phyloP scores from a whole-genome alignment of 306 rosid genomes.

The Lablab purpureus region DNA sequence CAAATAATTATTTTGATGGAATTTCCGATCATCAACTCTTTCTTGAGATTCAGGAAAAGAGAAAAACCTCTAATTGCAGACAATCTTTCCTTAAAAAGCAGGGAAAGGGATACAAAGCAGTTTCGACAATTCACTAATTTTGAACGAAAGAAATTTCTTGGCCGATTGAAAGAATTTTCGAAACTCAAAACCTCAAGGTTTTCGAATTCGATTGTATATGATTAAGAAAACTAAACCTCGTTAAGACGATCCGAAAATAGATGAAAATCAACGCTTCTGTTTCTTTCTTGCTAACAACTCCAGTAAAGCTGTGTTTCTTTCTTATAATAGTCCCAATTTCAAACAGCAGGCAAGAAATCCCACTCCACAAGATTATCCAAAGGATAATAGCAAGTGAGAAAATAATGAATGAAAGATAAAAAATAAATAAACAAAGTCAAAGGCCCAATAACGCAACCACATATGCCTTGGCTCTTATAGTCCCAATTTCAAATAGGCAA shows the following conservation, averaged over 20 bases:
- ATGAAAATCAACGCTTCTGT: constrained; percentile 37
- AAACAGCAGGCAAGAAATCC: too few relatives aligned
- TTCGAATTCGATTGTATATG: not conserved
- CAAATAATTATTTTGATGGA: not conserved
- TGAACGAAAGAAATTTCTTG: not conserved
- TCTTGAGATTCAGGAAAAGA: constrained; percentile 22
- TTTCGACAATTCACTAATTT: not conserved
- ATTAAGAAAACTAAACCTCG: constrained; percentile 46
- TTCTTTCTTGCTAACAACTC: constrained; percentile 42
- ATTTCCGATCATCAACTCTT: constrained; percentile 36
- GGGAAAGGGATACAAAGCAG: constrained; percentile 8
- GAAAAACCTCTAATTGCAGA: constrained; percentile 31
- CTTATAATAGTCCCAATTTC: too few relatives aligned
- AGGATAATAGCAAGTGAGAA: too few relatives aligned
- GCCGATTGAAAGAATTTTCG: too few relatives aligned
- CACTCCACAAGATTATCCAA: too few relatives aligned
- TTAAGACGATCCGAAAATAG: constrained; percentile 45
- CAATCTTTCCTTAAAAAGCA: not conserved
- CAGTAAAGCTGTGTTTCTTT: constrained; percentile 43
- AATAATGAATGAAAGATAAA: too few relatives aligned
- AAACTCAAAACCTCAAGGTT: not conserved
- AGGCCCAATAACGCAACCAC: too few relatives aligned
- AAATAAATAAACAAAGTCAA: too few relatives aligned
- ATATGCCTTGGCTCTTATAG: too few relatives aligned
- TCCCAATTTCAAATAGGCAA: too few relatives aligned